phyloP scores from a whole-genome alignment of 176 grass and related monocot genomes.

The Zoysia pacifica region DNA sequence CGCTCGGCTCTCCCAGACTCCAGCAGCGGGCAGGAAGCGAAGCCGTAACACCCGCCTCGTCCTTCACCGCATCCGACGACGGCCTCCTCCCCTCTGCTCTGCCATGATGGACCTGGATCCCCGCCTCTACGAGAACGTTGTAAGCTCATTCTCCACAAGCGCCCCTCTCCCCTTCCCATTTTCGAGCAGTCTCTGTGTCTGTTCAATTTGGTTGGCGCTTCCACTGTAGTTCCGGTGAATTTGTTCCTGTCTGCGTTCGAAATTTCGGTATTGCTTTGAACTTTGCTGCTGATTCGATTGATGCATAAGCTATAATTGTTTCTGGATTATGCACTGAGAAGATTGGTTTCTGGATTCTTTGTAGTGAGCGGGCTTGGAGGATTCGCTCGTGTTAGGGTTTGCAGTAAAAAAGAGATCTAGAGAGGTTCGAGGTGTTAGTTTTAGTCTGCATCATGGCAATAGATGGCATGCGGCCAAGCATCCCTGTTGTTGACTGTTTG shows the following conservation, averaged over 20 bases:
- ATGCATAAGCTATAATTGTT: not conserved
- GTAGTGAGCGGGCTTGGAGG: not conserved
- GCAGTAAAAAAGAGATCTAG: not conserved
- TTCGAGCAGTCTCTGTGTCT: not conserved
- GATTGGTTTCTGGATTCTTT: not conserved
- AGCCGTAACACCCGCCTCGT: not conserved
- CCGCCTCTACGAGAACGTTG: constrained; percentile 73
- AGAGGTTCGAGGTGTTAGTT: not conserved
- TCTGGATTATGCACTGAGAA: too few species aligned
- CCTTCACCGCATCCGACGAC: constrained; percentile 23
- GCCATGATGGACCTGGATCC: constrained; percentile 87
- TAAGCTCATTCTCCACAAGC: constrained; percentile 28
- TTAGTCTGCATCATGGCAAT: not conserved
- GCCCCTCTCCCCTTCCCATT: not conserved
- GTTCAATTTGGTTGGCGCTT: constrained; percentile 11
- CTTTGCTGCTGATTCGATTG: not conserved
- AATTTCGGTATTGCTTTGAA: not conserved
- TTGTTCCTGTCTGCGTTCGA: not conserved
- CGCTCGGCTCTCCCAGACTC: not conserved
- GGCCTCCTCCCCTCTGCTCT: not conserved
- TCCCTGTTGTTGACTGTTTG: not conserved
- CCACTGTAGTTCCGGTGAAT: not conserved
- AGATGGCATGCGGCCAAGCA: not conserved
- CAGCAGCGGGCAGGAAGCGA: not conserved
- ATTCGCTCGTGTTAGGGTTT: constrained; percentile 36